Percentiles rank a stretch among this genome's conserved stretches.
These are phyloP conservation scores for Takashimella tepidaria DNA, from an alignment of 1,284 basidiomycete genomes.

Conservation along the genomic window DNA sequence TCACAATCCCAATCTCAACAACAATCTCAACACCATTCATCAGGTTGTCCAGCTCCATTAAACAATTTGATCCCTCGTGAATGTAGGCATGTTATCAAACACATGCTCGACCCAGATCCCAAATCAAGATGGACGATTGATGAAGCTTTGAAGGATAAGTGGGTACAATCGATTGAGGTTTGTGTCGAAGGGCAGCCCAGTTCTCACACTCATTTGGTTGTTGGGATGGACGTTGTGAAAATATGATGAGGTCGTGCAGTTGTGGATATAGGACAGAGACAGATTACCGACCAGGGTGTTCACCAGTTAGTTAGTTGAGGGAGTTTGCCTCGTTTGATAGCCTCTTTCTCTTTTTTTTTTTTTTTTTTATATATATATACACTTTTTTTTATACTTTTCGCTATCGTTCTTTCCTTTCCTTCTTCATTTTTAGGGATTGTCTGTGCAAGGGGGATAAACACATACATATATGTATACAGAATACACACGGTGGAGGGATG, in stretches of 20 bases:
- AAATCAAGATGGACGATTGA: constrained; percentile 74
- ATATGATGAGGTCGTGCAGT: constrained; percentile 7
- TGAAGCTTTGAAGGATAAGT: constrained; percentile 74
- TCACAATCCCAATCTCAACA: not conserved
- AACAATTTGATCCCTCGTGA: constrained; percentile 83
- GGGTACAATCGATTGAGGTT: constrained; percentile 70
- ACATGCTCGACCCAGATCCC: constrained; percentile 95
- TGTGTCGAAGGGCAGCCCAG: constrained; percentile 42
- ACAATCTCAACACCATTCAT: constrained; percentile 11
- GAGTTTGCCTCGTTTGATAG: too few species aligned
- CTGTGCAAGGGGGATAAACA: too few species aligned
- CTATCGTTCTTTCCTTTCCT: too few species aligned
- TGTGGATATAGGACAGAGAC: too few species aligned
- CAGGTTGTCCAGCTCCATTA: constrained; percentile 50
- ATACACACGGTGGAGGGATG: too few species aligned
- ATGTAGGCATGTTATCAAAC: constrained; percentile 76
- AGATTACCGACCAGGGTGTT: too few species aligned
- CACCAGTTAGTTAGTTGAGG: too few species aligned
- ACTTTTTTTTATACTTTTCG: too few species aligned
- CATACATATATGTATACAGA: too few species aligned
- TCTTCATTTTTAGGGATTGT: too few species aligned
- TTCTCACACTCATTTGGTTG: constrained; percentile 36
- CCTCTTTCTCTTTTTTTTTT: too few species aligned
- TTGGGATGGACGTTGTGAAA: constrained; percentile 40
- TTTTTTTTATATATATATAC: too few species aligned